Evolutionary conservation across 257 asterid species (phyloP).

Genomic region (Capsicum baccatum): DNA sequence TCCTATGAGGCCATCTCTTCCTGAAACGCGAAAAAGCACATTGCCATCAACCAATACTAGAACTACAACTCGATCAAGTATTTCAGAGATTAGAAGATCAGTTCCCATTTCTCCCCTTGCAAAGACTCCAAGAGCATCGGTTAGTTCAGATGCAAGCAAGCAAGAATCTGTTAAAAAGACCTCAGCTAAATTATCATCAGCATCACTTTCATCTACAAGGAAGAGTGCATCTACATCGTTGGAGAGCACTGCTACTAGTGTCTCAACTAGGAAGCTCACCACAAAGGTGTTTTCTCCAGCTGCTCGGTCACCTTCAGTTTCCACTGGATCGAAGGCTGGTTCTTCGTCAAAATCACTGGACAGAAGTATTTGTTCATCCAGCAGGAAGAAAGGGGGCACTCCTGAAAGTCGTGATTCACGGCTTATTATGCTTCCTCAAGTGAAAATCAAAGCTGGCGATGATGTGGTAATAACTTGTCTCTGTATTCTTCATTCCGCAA

Average conservation of each 20-base stretch:
- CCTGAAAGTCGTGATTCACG: constrained; percentile 87
- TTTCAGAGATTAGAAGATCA: constrained; percentile 59
- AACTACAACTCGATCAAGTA: constrained; percentile 51
- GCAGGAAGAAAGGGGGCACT: constrained; percentile 70
- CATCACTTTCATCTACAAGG: constrained; percentile 59
- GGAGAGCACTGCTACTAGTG: constrained; percentile 70
- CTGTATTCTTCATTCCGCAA: constrained; percentile 19
- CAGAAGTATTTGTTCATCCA: constrained; percentile 55
- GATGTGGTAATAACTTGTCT: constrained; percentile 69
- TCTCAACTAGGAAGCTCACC: constrained; percentile 58
- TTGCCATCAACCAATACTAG: constrained; percentile 53
- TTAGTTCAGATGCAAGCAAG: constrained; percentile 65
- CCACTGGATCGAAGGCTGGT: constrained; percentile 72
- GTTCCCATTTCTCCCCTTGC: constrained; percentile 68
- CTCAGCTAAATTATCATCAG: constrained; percentile 56
- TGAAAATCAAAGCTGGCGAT: constrained; percentile 90
- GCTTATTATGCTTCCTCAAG: constrained; percentile 91
- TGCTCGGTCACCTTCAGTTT: constrained; percentile 57
- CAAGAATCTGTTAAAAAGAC: constrained; percentile 53
- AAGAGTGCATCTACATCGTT: constrained; percentile 67
- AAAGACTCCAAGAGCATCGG: constrained; percentile 67
- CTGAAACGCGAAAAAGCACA: constrained; percentile 67
- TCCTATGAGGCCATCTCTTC: constrained; percentile 74
- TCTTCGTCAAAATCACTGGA: constrained; percentile 54
- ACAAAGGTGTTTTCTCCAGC: constrained; percentile 57